These are phyloP conservation scores for Selaginella moellendorffii DNA, from an alignment of 75 land plant species.

Conservation along the genomic window DNA sequence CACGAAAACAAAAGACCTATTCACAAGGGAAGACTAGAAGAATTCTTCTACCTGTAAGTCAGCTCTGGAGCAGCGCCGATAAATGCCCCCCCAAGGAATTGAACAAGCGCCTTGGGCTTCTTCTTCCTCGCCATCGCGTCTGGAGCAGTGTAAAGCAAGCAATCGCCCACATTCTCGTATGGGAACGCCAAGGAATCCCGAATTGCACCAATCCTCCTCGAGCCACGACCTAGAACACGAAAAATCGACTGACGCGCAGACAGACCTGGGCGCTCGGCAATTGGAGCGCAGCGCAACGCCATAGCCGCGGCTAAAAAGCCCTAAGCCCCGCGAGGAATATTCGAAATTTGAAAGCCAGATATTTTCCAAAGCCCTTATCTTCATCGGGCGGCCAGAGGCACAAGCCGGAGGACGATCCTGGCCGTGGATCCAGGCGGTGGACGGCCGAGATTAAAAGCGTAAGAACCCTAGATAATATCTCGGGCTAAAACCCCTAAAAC, in stretches of 20 bases:
- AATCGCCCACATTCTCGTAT: slow-evolving; percentile 37
- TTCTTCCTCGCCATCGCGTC: slow-evolving; percentile 5
- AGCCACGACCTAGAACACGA: too few relatives aligned
- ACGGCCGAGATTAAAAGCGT: neutral
- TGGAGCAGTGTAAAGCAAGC: slow-evolving; percentile 43
- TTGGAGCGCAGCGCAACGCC: too few relatives aligned
- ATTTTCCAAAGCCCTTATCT: neutral
- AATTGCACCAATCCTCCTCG: too few relatives aligned
- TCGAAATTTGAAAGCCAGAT: too few relatives aligned
- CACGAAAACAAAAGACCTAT: neutral
- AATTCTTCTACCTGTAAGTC: slow-evolving; percentile 45
- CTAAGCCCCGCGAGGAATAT: too few relatives aligned
- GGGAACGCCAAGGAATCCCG: neutral
- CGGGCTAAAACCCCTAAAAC: neutral
- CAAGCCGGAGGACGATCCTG: neutral
- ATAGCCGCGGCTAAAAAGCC: too few relatives aligned
- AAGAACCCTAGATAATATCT: neutral
- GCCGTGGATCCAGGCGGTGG: neutral
- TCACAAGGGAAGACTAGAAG: neutral
- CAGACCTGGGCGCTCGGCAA: too few relatives aligned
- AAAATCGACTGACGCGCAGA: too few relatives aligned
- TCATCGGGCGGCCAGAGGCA: neutral
- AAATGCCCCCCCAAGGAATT: slow-evolving; percentile 90
- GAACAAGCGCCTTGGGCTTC: slow-evolving; percentile 44
- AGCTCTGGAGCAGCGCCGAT: slow-evolving; percentile 86